Evolutionary conservation across 148 eudicot species (phyloP).

Genomic region (Diospyros kaki): DNA sequence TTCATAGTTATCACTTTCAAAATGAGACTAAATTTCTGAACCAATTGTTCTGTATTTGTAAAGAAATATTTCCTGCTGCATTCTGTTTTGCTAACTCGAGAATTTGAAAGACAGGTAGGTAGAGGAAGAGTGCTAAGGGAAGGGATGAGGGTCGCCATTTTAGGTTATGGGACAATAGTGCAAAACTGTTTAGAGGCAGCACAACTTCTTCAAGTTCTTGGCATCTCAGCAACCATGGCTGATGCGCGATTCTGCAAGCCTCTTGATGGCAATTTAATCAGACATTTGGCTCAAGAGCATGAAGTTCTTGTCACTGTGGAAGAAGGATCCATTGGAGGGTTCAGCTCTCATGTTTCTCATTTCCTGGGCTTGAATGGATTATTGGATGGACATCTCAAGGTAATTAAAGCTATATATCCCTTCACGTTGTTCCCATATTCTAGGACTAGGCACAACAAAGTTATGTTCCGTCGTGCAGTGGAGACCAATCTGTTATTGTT

Average conservation of each 20-base stretch:
- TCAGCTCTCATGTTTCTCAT: slow-evolving; percentile 39
- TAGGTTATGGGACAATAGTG: slow-evolving; percentile 38
- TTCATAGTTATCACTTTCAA: no score
- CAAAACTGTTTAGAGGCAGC: slow-evolving; percentile 37
- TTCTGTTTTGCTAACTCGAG: slow-evolving; percentile 2
- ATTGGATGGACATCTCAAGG: slow-evolving; percentile 41
- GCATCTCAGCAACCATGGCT: slow-evolving; percentile 23
- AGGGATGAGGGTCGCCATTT: slow-evolving; percentile 37
- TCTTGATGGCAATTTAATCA: slow-evolving; percentile 30
- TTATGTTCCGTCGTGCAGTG: no score
- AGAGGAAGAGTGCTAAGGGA: slow-evolving; percentile 31
- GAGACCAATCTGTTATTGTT: background rate
- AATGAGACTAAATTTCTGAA: no score
- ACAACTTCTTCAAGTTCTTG: slow-evolving; percentile 15
- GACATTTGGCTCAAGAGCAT: slow-evolving; percentile 24
- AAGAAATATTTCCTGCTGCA: background rate
- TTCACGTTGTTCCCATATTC: no score
- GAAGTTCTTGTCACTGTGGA: slow-evolving; percentile 39
- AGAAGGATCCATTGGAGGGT: slow-evolving; percentile 48
- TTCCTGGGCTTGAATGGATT: slow-evolving; percentile 33
- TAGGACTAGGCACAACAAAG: no score
- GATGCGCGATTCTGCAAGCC: slow-evolving; percentile 51
- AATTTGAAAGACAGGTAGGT: slow-evolving; percentile 23
- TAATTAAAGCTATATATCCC: background rate
- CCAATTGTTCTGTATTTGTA: background rate